Conservation (phyloP, 2,329 filamentous ascomycete genomes). For the Elsinoe australis region DNA sequence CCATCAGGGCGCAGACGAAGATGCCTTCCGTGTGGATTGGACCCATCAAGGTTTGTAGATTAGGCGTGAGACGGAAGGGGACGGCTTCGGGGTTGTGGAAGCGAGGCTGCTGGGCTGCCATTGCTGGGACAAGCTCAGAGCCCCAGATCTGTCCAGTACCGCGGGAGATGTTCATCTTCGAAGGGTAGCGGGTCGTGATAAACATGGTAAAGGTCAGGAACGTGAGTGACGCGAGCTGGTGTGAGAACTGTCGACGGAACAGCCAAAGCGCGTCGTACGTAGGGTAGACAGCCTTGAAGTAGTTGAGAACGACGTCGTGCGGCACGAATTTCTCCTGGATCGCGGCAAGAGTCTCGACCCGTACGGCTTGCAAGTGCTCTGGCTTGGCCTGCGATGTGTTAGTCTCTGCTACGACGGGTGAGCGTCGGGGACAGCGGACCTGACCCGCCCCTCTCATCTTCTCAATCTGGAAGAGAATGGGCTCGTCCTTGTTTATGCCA, state of each 20-base stretch:
- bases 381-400: slow-evolving; percentile 52
- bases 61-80: slow-evolving; percentile 93
- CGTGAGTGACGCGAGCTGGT: slow-evolving; percentile 87
- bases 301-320: slow-evolving; percentile 71
- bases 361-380: slow-evolving; percentile 42
- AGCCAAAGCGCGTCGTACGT: slow-evolving; percentile 95
- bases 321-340: slow-evolving; percentile 94
- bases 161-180: slow-evolving; percentile 87
- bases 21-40: slow-evolving; percentile 93
- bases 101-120: slow-evolving; percentile 74
- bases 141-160: slow-evolving; percentile 92
- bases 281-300: slow-evolving; percentile 81
- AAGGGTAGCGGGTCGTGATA: slow-evolving; percentile 91
- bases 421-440: slow-evolving; percentile 18
- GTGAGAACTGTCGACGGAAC: slow-evolving; percentile 93
- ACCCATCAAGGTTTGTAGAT: slow-evolving; percentile 92
- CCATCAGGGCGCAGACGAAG: slow-evolving; percentile 92
- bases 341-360: slow-evolving; percentile 81
- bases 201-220: slow-evolving; percentile 99
- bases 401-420: slow-evolving; percentile 17
- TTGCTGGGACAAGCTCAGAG: slow-evolving; percentile 83
- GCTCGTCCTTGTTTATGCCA: slow-evolving; percentile 87
- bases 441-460: slow-evolving; percentile 64
- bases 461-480: slow-evolving; percentile 89
- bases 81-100: slow-evolving; percentile 95